Percentiles rank a stretch among this genome's conserved stretches.
phyloP scores from a whole-genome alignment of 2,329 filamentous ascomycete species.

The Paraphaeosphaeria sporulosa region DNA sequence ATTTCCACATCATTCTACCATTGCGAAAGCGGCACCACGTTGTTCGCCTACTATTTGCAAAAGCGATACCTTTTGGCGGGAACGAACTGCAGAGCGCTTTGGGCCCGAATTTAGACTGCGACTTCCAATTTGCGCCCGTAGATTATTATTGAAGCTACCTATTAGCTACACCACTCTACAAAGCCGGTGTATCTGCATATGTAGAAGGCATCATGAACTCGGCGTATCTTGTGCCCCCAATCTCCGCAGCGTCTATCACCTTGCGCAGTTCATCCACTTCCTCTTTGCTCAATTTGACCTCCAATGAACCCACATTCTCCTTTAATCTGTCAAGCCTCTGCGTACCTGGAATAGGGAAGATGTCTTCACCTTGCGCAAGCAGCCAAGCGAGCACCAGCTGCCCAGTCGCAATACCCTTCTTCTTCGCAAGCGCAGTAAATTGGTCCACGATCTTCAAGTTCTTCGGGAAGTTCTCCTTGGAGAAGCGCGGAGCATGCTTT shows the following conservation, averaged over 20 bases:
- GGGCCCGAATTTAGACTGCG: not conserved
- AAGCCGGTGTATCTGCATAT: conserved; percentile 51
- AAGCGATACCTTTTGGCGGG: not conserved
- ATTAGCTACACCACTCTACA: conserved; percentile 15
- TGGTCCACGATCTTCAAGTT: conserved; percentile 12
- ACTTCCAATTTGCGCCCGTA: not conserved
- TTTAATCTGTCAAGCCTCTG: conserved; percentile 39
- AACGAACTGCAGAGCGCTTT: not conserved
- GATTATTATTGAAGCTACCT: not conserved
- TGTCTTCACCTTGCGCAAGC: conserved; percentile 53
- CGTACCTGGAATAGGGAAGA: conserved; percentile 65
- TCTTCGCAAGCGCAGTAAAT: conserved; percentile 34
- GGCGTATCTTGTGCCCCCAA: conserved; percentile 50
- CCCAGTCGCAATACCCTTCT: conserved; percentile 63
- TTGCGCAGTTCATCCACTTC: conserved; percentile 41
- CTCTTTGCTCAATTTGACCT: conserved; percentile 38
- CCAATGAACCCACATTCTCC: conserved; percentile 39
- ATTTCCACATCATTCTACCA: not conserved
- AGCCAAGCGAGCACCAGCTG: conserved; percentile 63
- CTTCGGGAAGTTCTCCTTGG: conserved; percentile 44
- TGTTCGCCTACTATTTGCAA: not conserved
- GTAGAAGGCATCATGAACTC: conserved; percentile 41
- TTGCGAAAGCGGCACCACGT: not conserved
- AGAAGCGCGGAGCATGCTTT: conserved; percentile 51
- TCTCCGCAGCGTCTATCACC: conserved; percentile 50